Percentiles rank a stretch among this genome's conserved stretches.
phyloP scores from a whole-genome alignment of 345 rosid genomes.

The Eutrema japonicum region DNA sequence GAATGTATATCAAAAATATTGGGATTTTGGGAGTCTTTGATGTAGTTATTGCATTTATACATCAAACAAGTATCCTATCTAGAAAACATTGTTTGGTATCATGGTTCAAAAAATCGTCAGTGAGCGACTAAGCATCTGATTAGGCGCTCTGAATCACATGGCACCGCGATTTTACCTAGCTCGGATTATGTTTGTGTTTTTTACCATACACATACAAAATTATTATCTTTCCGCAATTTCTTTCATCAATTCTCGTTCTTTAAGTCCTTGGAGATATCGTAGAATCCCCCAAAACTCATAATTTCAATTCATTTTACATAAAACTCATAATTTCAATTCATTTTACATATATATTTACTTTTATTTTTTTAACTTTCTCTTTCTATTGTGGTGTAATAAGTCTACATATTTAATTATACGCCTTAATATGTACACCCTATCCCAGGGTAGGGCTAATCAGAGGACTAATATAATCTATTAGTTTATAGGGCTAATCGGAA shows the following conservation, averaged over 20 bases:
- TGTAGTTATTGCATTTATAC: no score
- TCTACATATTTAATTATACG: background rate
- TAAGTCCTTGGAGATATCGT: background rate
- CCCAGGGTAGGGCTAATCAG: background rate
- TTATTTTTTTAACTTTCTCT: background rate
- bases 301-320: background rate
- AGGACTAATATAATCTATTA: background rate
- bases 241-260: background rate
- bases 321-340: background rate
- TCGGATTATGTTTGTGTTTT: background rate
- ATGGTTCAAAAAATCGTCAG: no score
- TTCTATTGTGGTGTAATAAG: background rate
- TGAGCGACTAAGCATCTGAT: no score
- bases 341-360: background rate
- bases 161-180: no score
- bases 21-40: no score
- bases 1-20: no score
- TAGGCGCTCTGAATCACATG: no score
- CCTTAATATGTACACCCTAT: background rate
- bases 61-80: no score
- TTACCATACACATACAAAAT: background rate
- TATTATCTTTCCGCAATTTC: background rate
- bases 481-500: constrained; percentile 24
- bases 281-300: background rate
- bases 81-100: no score